A percentile compares a stretch with the other conserved stretches of the same genome.
phyloP scores from a whole-genome alignment of 192 early-diverging fungal species.

The Umbelopsis sp. region DNA sequence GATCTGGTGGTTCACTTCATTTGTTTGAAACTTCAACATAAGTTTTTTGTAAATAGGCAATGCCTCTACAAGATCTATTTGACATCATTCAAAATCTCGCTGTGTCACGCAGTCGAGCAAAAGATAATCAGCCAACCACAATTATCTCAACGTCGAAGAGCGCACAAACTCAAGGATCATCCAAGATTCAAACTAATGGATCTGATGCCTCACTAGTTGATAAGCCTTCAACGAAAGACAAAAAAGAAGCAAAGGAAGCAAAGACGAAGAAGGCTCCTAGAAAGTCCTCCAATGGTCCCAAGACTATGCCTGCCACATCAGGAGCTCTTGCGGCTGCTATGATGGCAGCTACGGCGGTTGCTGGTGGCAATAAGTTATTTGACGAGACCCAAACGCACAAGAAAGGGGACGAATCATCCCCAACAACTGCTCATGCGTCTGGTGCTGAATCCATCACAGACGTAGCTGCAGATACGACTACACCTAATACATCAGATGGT shows the following conservation, averaged over 20 bases:
- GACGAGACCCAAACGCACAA: conserved; percentile 12
- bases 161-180: conserved; percentile 18
- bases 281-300: not conserved
- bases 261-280: not conserved
- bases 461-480: not conserved
- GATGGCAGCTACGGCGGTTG: conserved; percentile 38
- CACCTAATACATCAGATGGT: conserved; percentile 10
- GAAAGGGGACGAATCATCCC: not conserved
- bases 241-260: not conserved
- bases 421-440: not conserved
- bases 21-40: too few relatives aligned
- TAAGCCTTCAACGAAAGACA: conserved; percentile 19
- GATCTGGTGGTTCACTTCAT: too few relatives aligned
- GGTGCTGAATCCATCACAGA: not conserved
- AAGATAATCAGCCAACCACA: not conserved
- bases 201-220: conserved; percentile 24
- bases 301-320: conserved; percentile 22
- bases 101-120: conserved; percentile 4
- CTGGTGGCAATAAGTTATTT: conserved; percentile 32
- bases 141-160: not conserved
- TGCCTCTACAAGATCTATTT: conserved; percentile 15
- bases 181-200: conserved; percentile 2
- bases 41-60: not conserved
- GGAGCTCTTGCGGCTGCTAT: conserved; percentile 39
- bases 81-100: conserved; percentile 7